These are phyloP conservation scores for Podaxis sp. DNA, from an alignment of 768 basidiomycete genomes.

Conservation along the genomic window DNA sequence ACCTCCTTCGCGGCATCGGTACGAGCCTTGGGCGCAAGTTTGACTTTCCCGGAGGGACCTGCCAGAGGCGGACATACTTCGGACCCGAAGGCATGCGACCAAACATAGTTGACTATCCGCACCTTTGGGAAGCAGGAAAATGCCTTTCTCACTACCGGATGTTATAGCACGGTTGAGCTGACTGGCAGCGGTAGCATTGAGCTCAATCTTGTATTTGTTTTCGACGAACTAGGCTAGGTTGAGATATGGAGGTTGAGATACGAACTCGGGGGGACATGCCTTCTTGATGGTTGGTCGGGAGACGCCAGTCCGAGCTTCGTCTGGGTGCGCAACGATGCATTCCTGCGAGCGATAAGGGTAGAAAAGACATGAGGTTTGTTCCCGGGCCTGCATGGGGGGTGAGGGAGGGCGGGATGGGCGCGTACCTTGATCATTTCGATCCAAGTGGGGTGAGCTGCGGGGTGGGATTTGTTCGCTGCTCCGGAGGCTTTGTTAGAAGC, in stretches of 20 bases:
- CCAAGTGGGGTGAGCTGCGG: conserved; percentile 62
- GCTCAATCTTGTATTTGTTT: conserved; percentile 75
- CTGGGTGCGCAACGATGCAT: conserved; percentile 70
- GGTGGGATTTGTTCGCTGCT: conserved; percentile 34
- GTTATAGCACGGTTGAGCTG: conserved; percentile 84
- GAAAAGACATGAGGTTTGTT: conserved; percentile 33
- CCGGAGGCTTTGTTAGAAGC: conserved; percentile 33
- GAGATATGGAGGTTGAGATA: conserved; percentile 16
- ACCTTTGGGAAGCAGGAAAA: conserved; percentile 54
- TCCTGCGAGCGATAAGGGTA: conserved; percentile 42
- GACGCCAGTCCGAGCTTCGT: conserved; percentile 73
- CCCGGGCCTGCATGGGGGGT: conserved; percentile 3
- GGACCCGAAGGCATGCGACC: neutral
- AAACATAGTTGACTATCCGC: conserved; percentile 13
- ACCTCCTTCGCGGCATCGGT: conserved; percentile 59
- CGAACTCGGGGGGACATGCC: conserved; percentile 33
- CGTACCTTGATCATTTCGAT: conserved; percentile 79
- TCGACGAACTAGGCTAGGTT: conserved; percentile 66
- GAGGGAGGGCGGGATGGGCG: conserved; percentile 16
- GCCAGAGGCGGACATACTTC: conserved; percentile 13
- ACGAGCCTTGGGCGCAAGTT: conserved; percentile 66
- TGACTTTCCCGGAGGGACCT: conserved; percentile 48
- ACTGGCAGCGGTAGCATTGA: conserved; percentile 68
- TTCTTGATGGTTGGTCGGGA: conserved; percentile 84
- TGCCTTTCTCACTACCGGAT: conserved; percentile 46